Evolutionary conservation across 768 basidiomycete species (phyloP).

Genomic region (Boletus edulis): DNA sequence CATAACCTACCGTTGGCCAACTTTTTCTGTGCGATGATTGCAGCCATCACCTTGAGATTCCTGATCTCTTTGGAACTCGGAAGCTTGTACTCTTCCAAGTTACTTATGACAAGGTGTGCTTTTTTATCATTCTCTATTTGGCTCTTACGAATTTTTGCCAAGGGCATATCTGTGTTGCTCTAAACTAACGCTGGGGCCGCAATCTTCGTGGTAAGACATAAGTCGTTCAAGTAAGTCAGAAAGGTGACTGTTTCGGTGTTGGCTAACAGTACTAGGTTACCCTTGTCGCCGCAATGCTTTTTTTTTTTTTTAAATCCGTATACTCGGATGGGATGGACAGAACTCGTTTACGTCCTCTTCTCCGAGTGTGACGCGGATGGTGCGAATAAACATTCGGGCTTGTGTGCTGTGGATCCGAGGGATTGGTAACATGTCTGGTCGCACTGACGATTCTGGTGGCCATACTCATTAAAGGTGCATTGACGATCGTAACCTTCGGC

Average conservation of each 20-base stretch:
- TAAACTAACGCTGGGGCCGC: constrained; percentile 84
- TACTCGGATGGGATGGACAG: constrained; percentile 92
- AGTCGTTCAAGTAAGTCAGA: constrained; percentile 65
- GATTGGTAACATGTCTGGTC: constrained; percentile 56
- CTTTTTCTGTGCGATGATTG: constrained; percentile 98
- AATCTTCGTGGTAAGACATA: constrained; percentile 82
- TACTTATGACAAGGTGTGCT: constrained; percentile 73
- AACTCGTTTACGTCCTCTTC: constrained; percentile 90
- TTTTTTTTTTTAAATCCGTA: constrained; percentile 79
- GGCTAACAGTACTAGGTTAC: constrained; percentile 57
- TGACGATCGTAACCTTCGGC: constrained; percentile 91
- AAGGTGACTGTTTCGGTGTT: not conserved
- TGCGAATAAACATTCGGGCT: constrained; percentile 52
- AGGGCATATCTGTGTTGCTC: constrained; percentile 96
- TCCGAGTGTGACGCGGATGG: constrained; percentile 73
- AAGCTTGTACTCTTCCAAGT: constrained; percentile 93
- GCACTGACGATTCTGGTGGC: constrained; percentile 67
- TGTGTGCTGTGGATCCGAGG: constrained; percentile 70
- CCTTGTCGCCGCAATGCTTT: constrained; percentile 68
- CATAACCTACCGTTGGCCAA: constrained; percentile 40
- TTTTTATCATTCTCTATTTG: not conserved
- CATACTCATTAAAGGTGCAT: constrained; percentile 73
- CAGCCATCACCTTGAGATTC: constrained; percentile 87
- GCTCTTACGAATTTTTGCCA: constrained; percentile 10
- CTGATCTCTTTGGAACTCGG: constrained; percentile 94